Conservation (phyloP, 345 rosid species). For the Citrus australasica region DNA sequence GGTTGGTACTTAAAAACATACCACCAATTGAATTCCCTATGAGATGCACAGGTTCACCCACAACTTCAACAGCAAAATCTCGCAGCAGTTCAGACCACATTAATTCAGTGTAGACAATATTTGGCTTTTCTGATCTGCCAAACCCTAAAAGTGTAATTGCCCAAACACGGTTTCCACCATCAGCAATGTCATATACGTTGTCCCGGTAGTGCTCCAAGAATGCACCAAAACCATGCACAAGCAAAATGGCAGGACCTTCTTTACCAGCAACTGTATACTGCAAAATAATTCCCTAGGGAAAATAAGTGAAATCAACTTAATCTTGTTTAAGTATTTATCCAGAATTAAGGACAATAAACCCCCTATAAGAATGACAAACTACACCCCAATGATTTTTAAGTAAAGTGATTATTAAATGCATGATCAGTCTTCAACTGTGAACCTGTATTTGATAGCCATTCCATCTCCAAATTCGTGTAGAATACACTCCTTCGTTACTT, state of each 20-base stretch:
- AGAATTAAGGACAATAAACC: conserved; percentile 16
- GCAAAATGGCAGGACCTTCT: conserved; percentile 68
- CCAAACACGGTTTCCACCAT: conserved; percentile 63
- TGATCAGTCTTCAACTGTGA: conserved; percentile 8
- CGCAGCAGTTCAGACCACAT: conserved; percentile 84
- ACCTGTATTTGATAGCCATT: conserved; percentile 85
- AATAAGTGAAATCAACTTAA: conserved; percentile 1
- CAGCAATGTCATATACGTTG: conserved; percentile 50
- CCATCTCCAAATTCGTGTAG: conserved; percentile 78
- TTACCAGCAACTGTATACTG: conserved; percentile 66
- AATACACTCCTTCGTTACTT: conserved; percentile 21
- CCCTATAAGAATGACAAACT: not conserved
- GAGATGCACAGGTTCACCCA: conserved; percentile 77
- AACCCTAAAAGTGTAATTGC: conserved; percentile 76
- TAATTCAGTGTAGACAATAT: conserved; percentile 73
- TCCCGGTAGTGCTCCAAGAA: conserved; percentile 86
- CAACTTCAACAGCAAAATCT: conserved; percentile 74
- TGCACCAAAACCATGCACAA: conserved; percentile 97
- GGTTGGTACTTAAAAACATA: conserved; percentile 22
- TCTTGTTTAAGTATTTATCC: not conserved
- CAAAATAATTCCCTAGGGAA: conserved; percentile 9
- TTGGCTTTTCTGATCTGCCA: conserved; percentile 94
- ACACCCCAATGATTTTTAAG: not conserved
- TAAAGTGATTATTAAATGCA: conserved; percentile 3
- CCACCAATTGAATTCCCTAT: conserved; percentile 92